phyloP scores from a whole-genome alignment of 208 protist species.

The Wallacemonas rigidus region DNA sequence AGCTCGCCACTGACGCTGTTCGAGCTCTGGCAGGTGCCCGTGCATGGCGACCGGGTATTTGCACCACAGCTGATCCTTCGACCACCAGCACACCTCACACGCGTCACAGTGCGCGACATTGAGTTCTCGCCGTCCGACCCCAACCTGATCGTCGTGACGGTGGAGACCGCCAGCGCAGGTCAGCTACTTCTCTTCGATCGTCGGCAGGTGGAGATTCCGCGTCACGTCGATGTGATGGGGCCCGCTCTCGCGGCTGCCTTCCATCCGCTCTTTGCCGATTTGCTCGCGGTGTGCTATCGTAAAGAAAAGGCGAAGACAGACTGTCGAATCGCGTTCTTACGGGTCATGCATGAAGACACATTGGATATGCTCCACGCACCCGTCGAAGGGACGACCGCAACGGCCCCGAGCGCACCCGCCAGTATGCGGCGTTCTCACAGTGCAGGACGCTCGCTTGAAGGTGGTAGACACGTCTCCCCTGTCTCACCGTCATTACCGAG shows the following conservation, averaged over 20 bases:
- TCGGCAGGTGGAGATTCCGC: conserved; percentile 61
- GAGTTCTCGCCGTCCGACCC: conserved; percentile 79
- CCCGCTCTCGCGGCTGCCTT: conserved; percentile 64
- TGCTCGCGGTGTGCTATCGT: conserved; percentile 76
- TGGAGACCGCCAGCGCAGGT: conserved; percentile 52
- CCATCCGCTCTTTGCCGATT: conserved; percentile 78
- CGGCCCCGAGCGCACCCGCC: too few species aligned
- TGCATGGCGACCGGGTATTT: conserved; percentile 42
- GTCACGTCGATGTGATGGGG: conserved; percentile 47
- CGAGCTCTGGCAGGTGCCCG: conserved; percentile 80
- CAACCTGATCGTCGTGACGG: conserved; percentile 71
- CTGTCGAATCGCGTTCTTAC: conserved; percentile 70
- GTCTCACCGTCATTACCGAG: too few species aligned
- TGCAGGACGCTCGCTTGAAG: too few species aligned
- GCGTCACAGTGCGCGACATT: conserved; percentile 60
- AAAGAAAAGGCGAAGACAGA: conserved; percentile 70
- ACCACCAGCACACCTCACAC: conserved; percentile 61
- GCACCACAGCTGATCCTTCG: conserved; percentile 68
- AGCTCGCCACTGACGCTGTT: conserved; percentile 70
- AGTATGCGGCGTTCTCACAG: too few species aligned
- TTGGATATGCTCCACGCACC: not conserved
- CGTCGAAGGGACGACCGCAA: not conserved
- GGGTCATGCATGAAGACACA: conserved; percentile 27
- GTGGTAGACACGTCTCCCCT: too few species aligned
- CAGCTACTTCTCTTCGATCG: conserved; percentile 79